Base-by-base conservation (phyloP, 768 basidiomycete genomes). In the Phylloporus sp. region DNA sequence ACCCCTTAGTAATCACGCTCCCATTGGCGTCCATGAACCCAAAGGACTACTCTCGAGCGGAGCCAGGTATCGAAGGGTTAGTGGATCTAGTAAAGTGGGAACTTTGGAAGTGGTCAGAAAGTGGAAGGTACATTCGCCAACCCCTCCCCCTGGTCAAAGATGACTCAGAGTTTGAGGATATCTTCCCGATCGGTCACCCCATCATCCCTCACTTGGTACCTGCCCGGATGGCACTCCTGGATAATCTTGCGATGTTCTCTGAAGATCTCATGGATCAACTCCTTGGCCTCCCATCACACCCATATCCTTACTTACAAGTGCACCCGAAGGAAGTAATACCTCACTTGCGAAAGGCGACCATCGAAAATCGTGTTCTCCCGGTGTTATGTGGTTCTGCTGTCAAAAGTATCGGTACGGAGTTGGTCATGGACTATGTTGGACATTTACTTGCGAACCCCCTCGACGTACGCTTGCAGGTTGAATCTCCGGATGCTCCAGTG, bases 71-170 rank as follows among this genome's bases (percentile, higher is more conserved):
- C n/a, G 76, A 83, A 59, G 90, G 90, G 3, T 62, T 93, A 17
- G 81, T 92, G 1, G 90, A 93, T 62, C 73, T 93, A 15, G 78
- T 91, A 27, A 81, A 81, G 51, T 92, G 90, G 87, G 80, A 85
- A 48, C 64, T 90, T 38, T 92, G 85, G 86, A 81, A 75, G 62
- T 91, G 84, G 81, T 66, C 77, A 38, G 57, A 69, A 14, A 72
- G 76, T 32, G 80, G 79, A n/a, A 52, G 69, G 7, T 63, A 67
- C 24, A 67, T 69, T 9, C 58, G 70, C 29, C 63, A 66, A 37
- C 50, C 70, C 3, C 75, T 92, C 18, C 84, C 87, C 8, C 67
- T 69, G 14, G 71, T 71, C 28, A 65, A 69, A 22, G 70, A 78
- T 14, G 69, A 69, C 20, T 66, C 85, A 6, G 55, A 63, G 34